Percentiles rank a stretch among this genome's conserved stretches.
phyloP scores from a whole-genome alignment of 495 filamentous ascomycete species.

The Podospora comata region DNA sequence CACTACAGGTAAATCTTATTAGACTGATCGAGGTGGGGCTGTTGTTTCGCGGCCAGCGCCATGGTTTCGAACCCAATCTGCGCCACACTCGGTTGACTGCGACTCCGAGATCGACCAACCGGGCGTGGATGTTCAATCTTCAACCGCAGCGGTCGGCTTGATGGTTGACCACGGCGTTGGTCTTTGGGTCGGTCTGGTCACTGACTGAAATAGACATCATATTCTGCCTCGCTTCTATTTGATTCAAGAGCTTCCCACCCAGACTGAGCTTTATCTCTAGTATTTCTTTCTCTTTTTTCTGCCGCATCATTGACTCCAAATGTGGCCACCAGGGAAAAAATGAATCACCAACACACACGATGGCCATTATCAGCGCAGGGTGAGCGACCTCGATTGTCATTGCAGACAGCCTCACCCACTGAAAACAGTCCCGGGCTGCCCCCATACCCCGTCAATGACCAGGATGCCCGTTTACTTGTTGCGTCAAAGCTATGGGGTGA shows the following conservation, averaged over 20 bases:
- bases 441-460: neutral
- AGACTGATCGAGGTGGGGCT: neutral
- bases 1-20: no score
- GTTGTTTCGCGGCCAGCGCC: neutral
- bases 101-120: neutral
- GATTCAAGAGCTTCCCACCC: neutral
- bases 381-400: neutral
- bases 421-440: neutral
- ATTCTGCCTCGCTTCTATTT: neutral
- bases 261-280: neutral
- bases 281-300: neutral
- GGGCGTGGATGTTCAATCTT: neutral
- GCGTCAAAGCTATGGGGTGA: conserved; percentile 1
- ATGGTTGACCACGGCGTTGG: neutral
- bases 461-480: neutral
- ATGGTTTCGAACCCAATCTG: neutral
- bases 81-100: neutral
- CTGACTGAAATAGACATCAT: neutral
- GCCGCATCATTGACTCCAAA: neutral
- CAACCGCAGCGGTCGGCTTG: neutral
- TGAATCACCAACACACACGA: neutral
- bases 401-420: neutral
- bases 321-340: neutral
- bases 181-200: neutral
- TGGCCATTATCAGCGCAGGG: conserved; percentile 3